Evolutionary conservation across 192 early-diverging fungal genomes (phyloP).

Genomic region (Backusella psychrophila): DNA sequence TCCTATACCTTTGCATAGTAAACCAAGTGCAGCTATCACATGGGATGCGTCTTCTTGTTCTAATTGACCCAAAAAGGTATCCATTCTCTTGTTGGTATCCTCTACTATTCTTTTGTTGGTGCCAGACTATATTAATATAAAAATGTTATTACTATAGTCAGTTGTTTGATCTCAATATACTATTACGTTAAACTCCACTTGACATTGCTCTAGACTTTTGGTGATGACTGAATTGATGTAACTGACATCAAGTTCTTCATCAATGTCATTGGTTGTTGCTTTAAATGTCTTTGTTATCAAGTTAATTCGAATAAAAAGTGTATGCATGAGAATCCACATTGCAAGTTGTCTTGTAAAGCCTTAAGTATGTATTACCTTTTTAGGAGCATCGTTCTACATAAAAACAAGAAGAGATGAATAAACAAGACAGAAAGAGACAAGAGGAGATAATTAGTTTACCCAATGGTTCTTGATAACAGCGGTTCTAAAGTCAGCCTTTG

Average conservation of each 20-base stretch:
- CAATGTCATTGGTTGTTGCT: neutral
- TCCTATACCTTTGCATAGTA: neutral
- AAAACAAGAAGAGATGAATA: neutral
- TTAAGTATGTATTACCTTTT: neutral
- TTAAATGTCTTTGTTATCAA: neutral
- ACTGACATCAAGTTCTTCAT: neutral
- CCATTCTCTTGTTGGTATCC: neutral
- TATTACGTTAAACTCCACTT: neutral
- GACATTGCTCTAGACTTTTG: neutral
- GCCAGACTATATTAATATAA: neutral
- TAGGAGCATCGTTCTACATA: conserved; percentile 10
- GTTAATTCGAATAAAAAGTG: neutral
- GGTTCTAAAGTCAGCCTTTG: neutral
- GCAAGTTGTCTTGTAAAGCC: neutral
- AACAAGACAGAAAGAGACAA: neutral
- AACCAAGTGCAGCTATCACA: neutral
- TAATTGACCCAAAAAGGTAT: neutral
- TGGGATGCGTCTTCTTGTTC: neutral
- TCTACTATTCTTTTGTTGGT: conserved; percentile 11
- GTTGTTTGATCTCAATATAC: too few relatives aligned
- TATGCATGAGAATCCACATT: neutral
- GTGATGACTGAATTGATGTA: neutral
- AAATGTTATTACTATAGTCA: too few relatives aligned
- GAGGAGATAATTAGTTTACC: neutral
- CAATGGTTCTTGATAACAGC: conserved; percentile 10